Base-by-base conservation (phyloP, 441 rosid genomes). In the Geranium incanum region DNA sequence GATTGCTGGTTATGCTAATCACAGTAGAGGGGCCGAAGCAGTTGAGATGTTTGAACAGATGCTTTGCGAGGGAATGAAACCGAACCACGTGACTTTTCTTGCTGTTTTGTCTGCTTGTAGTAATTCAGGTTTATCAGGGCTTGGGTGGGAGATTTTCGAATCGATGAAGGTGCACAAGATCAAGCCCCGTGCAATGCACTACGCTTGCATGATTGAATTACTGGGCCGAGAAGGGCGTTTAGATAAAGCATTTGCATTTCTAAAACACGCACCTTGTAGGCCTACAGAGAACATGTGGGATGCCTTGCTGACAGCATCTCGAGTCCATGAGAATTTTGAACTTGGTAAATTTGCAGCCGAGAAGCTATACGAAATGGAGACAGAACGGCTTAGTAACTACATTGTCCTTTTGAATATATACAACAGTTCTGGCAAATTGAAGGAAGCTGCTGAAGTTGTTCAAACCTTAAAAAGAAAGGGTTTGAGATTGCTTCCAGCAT, bases 261-360 rank as follows among this genome's bases (percentile, higher is more conserved):
- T 91, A 48, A 77, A 86, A 78, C 72, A 75, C 67, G 86, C 95
- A 39, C 88, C 93, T 28, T 83, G 88, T 73, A 77, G 83, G 78
- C 88, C 94, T 6, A 91, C 96, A 0, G 86, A 77, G 48, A 93
- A 93, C 70, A 93, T 93, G 96, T 91, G 98, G 98, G 96, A 90
- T 77, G 95, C 97, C 33, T 83, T 91, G 71, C 78, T 93, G 70
- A 91, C 96, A 6, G 98, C 93, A 11, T 85, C 93, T 79, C 87
- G 98, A 67, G 82, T 85, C 65, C 83, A 89, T 15, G 88, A 79
- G 66, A 86, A 93, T 78, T 74, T 91, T 1, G 89, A 89, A 81
- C 96, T 93, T 0, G 98, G 98, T 68, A 86, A 85, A 78, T 80
- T 85, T 63, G 93, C 88, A 4, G 96, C 96, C 4, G 96, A 87